A percentile compares a stretch with the other conserved stretches of the same genome.
Evolutionary conservation across 306 rosid species (phyloP).

Genomic region (Aeschynomene evenia): DNA sequence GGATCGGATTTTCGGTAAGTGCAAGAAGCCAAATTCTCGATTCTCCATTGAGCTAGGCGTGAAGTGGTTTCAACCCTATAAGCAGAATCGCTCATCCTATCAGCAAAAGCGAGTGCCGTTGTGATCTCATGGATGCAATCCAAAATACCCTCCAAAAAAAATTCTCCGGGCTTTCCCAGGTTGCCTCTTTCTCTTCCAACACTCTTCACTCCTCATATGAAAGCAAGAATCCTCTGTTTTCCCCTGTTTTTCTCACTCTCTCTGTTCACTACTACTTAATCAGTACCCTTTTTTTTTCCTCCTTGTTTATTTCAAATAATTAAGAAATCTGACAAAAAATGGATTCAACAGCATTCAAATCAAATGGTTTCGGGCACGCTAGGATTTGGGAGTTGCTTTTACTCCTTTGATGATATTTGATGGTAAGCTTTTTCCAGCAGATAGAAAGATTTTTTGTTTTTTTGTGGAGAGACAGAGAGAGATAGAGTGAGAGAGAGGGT

Average conservation of each 20-base stretch:
- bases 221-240: not conserved
- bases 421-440: constrained; percentile 30
- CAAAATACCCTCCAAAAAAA: constrained; percentile 69
- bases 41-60: constrained; percentile 98
- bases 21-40: constrained; percentile 89
- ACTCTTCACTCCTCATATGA: constrained; percentile 57
- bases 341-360: not conserved
- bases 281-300: not conserved
- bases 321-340: not conserved
- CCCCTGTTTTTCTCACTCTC: not conserved
- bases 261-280: constrained; percentile 21
- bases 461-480: not conserved
- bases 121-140: constrained; percentile 97
- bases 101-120: constrained; percentile 65
- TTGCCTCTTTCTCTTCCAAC: constrained; percentile 45
- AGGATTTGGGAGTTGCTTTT: constrained; percentile 53
- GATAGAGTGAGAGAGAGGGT: not conserved
- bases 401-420: constrained; percentile 45
- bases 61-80: constrained; percentile 87
- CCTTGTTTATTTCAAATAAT: not conserved
- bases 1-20: constrained; percentile 98
- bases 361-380: constrained; percentile 50
- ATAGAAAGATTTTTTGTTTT: not conserved
- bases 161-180: constrained; percentile 97
- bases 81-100: constrained; percentile 93